Base-by-base conservation (phyloP, 1,139 yeast species). In the Zygotorulaspora mrakii region DNA sequence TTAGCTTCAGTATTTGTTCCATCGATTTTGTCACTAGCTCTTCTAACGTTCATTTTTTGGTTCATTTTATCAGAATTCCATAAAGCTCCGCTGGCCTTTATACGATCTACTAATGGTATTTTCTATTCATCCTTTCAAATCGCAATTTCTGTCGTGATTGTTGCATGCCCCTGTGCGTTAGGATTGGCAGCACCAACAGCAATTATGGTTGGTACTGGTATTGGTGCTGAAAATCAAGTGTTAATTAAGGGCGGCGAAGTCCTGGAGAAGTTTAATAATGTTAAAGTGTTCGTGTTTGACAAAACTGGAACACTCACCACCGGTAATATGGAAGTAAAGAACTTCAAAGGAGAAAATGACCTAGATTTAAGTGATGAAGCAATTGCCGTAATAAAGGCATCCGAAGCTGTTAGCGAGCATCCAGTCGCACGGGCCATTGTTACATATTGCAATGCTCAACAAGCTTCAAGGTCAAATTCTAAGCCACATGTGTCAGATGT, bases 141-240 rank as follows among this genome's bases (percentile, higher is more conserved):
- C 35, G 83, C 95, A n/a, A 91, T 94, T 28, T 82, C 95, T 3
- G 98, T 91, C 6, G 76, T 91, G 50, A 96, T 91, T 9, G 96
- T 91, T 34, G 98, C 98, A 0, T 91, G 98, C 65, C 98, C 98
- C 0, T 91, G 97, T 72, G 97, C 97, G 0, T 68, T 91, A 22
- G 98, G 98, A 1, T 71, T 91, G 38, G 96, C 96, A 6, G 95
- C 98, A 0, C 98, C 98, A 0, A 91, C 98, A 1, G 98, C 98
- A 0, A 86, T 94, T 3, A 89, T 91, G 96, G 98, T 91, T 3
- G 98, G 97, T 5, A 89, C 97, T 1, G 98, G 98, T 17, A 83
- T 87, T 20, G 97, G 96, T 25, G 97, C 98, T 0, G 66, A 76
- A 9, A 72, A 87, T 62, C 98, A 98, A 17, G 84, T 91, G 9